Base-by-base conservation (phyloP, 495 filamentous ascomycete genomes). In the Schizothecium vesticola region DNA sequence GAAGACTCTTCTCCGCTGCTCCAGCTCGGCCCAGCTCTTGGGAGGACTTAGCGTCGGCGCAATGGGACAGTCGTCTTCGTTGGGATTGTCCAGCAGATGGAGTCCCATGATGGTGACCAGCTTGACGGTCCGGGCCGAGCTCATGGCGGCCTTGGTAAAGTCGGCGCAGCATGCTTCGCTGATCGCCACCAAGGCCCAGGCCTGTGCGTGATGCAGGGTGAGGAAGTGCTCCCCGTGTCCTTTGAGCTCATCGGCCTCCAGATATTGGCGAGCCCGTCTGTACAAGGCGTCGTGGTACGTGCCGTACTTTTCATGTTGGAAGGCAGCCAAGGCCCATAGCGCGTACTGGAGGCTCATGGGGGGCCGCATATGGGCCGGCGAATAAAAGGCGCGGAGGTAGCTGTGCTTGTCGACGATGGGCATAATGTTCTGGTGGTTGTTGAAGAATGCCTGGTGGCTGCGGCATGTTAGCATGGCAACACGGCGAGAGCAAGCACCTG, bases 1-100 rank as follows among this genome's bases (percentile, higher is more conserved):
- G 65, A 87, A 86, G 5, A 81, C 67, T 11, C 85, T 69, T 8
- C 85, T 76, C 21, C 84, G 78, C 69, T 86, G 84, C 73, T 87
- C 85, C 10, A 82, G 70, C 61, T 86, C 84, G 9, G 67, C 69
- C 83, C 84, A 85, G 65, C 75, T 74, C 51, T 72, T 71, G 1
- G 84, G 72, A 0, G 80, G 76, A 7, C 73, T 57, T 1, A 86
- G 56, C 7, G 79, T 78, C 9, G 74, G 77, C 9, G 77, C 69
- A 4, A 79, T 77, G 8, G 76, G 76, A 25, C 78, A 72, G 16
- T 80, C 78, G 10, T 73, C 72, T 10, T 72, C 65, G 23, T 4
- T 23, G n/a, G 74, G 57, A 22, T 70, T 74, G 66, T 85, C 83
- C 19, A 85, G 78, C 23, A 80, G 76, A 23, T 85, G 77, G 12